These are phyloP conservation scores for Solanum dulcamara DNA, from an alignment of 257 asterid species.

Conservation along the genomic window DNA sequence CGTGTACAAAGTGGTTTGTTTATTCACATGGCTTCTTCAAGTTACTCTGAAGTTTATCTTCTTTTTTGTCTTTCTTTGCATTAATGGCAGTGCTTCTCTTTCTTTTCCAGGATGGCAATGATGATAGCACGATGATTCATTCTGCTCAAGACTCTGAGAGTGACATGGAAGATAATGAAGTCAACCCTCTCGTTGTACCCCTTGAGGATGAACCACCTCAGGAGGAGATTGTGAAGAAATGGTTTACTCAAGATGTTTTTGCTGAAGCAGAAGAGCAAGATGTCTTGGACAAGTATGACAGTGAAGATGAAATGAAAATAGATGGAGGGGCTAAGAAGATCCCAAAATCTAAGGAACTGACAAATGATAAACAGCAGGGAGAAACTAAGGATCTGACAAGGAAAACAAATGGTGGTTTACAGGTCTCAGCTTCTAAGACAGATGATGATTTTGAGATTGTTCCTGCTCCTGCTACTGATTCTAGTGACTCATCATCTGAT, in stretches of 20 bases:
- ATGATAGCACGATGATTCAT: constrained; percentile 13
- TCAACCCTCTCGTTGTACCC: constrained; percentile 77
- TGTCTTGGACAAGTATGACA: constrained; percentile 30
- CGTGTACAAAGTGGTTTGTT: background rate
- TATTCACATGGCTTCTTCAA: background rate
- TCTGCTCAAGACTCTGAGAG: constrained; percentile 67
- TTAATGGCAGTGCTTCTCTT: background rate
- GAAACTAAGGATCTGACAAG: constrained; percentile 2
- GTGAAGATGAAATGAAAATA: constrained; percentile 69
- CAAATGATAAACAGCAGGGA: constrained; percentile 9
- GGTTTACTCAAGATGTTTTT: constrained; percentile 94
- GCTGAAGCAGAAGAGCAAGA: constrained; percentile 49
- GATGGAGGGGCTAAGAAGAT: constrained; percentile 7
- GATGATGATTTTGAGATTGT: constrained; percentile 67
- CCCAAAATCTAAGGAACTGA: constrained; percentile 6
- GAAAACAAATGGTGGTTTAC: background rate
- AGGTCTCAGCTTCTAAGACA: constrained; percentile 9
- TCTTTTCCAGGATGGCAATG: constrained; percentile 38
- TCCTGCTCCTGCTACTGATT: constrained; percentile 77
- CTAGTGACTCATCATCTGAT: constrained; percentile 55
- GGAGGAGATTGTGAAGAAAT: constrained; percentile 68
- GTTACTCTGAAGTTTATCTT: background rate
- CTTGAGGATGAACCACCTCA: constrained; percentile 60
- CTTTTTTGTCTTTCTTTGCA: background rate
- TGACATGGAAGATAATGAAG: constrained; percentile 39